Evolutionary conservation across 805 yeast species (phyloP), one percentile per base, ranked within the genome.

Genomic region (Saccharomycopsis sp.): DNA sequence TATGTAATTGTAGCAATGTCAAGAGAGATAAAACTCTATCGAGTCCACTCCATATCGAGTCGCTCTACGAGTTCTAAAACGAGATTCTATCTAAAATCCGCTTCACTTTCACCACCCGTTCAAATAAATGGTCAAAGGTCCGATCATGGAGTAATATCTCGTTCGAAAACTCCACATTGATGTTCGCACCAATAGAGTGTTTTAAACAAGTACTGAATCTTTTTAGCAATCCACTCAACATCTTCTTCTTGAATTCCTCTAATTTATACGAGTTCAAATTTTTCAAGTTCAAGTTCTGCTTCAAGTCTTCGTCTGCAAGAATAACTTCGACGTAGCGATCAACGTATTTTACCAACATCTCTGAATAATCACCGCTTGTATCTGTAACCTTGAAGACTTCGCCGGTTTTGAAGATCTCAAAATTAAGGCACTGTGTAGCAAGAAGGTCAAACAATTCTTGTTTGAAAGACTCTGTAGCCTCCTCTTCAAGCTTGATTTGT

Each of bases 81-180:
- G 71, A 70, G 60, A 75, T 72, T 56, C 72, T 76, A 47, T 72
- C 71, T 57, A 75, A 68, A 1, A 74, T 72, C 56, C 64, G 66
- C 56, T 71, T 69, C 61, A 75, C 73, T 52, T 70, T 67, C 44
- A 73, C 69, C 54, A 75, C 65, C 62, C 74, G 73, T 2, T 63
- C 53, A n/a, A 70, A 66, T 59, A 75, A 69, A 17, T 65, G 62
- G 19, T 59, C 64, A 24, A 75, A 65, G 3, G 72, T 69, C 56
- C 72, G 67, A 22, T 67, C 70, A 44, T 65, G 62, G 49, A 75
- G 68, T 62, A 77, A 73, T 8, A 75, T 65, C 57, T 76, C 73
- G 24, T 73, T 67, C 61, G 69, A 73, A 54, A 77, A 72, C 44
- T 69, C 71, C 41, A 75, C 64, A 20, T 70, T 72, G n/a, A 61